A percentile compares a stretch with the other conserved stretches of the same genome.
Evolutionary conservation across 2,329 filamentous ascomycete genomes (phyloP).

Genomic region (Leptographium galeiforme): DNA sequence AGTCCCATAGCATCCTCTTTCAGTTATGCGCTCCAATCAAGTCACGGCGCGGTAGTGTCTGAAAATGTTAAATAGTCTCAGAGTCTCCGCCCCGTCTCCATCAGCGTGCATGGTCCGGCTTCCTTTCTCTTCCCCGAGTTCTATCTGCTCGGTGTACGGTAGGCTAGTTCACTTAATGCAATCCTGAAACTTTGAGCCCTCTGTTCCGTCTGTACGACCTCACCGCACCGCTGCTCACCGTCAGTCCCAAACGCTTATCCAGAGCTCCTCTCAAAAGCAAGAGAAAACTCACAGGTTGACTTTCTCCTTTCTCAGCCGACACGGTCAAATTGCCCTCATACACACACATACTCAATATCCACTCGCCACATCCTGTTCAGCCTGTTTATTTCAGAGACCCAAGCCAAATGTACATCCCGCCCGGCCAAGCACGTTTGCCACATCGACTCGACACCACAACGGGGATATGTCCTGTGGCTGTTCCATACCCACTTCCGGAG

Average conservation of each 20-base stretch:
- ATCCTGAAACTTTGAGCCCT: not conserved
- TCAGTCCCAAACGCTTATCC: not conserved
- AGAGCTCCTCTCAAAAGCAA: too few relatives aligned
- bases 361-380: not conserved
- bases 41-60: not conserved
- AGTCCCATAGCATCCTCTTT: not conserved
- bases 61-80: not conserved
- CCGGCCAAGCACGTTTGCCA: not conserved
- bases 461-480: too few relatives aligned
- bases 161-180: not conserved
- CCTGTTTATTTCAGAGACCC: not conserved
- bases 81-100: not conserved
- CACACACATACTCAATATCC: not conserved
- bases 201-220: not conserved
- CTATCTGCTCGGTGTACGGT: not conserved
- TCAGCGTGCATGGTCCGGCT: not conserved
- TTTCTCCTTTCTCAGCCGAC: not conserved
- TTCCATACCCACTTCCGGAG: not conserved
- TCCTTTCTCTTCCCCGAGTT: not conserved
- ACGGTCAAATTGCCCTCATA: not conserved
- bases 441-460: not conserved
- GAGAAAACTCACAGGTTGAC: too few relatives aligned
- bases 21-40: not conserved
- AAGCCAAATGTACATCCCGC: slow-evolving; percentile 1
- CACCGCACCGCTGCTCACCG: not conserved